Evolutionary conservation across 2,329 filamentous ascomycete genomes (phyloP).

Genomic region (Aspergillus sp.): DNA sequence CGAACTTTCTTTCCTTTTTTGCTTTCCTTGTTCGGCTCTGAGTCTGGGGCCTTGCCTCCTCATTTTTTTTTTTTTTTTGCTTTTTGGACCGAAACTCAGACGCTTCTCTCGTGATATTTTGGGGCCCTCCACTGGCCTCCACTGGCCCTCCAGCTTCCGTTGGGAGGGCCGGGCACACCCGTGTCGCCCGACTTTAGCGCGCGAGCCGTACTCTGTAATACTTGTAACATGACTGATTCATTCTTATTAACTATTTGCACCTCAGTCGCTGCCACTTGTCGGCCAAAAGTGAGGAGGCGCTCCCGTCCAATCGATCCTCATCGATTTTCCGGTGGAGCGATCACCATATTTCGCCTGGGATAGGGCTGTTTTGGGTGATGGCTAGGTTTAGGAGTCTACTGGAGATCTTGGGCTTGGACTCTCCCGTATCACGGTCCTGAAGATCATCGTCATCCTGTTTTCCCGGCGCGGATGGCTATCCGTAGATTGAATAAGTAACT

Average conservation of each 20-base stretch:
- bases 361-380: background rate
- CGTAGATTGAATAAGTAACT: background rate
- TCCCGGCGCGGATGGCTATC: background rate
- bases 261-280: no score
- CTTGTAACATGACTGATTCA: background rate
- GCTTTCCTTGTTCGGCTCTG: background rate
- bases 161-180: background rate
- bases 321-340: background rate
- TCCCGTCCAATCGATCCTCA: background rate
- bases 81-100: background rate
- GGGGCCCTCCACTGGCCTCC: background rate
- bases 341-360: background rate
- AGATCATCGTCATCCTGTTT: background rate
- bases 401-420: background rate
- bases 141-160: background rate
- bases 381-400: background rate
- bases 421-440: background rate
- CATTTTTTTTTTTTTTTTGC: conserved; percentile 4
- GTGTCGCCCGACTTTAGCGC: background rate
- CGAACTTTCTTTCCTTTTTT: conserved; percentile 4
- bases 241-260: background rate
- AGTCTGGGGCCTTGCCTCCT: background rate
- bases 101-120: background rate
- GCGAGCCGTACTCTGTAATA: background rate
- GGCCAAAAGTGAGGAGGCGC: background rate